Evolutionary conservation across 495 filamentous ascomycete genomes (phyloP).

Genomic region (Podospora appendiculata): DNA sequence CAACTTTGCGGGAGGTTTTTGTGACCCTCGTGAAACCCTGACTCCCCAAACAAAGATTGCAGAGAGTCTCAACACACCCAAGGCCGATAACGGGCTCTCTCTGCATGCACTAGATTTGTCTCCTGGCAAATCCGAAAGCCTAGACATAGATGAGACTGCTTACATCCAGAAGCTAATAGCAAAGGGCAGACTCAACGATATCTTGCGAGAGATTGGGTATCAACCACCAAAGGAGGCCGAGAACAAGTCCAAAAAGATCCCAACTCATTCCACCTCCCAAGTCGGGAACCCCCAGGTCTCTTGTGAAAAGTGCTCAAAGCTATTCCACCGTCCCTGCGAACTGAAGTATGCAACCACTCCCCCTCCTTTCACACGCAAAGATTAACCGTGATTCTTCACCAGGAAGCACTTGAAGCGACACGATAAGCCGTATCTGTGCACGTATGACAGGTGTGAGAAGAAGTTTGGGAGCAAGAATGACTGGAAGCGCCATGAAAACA

Average conservation of each 20-base stretch:
- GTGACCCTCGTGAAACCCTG: not conserved
- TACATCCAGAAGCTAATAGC: slow-evolving; percentile 5
- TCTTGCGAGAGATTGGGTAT: slow-evolving; percentile 26
- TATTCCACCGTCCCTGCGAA: slow-evolving; percentile 54
- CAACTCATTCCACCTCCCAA: no score
- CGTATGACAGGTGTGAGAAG: slow-evolving; percentile 63
- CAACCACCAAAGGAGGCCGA: slow-evolving; percentile 15
- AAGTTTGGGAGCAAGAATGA: slow-evolving; percentile 89
- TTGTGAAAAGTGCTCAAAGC: slow-evolving; percentile 50
- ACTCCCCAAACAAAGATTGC: not conserved
- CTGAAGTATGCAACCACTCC: slow-evolving; percentile 51
- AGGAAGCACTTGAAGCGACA: slow-evolving; percentile 91
- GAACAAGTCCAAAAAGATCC: not conserved
- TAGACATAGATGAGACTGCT: slow-evolving; percentile 13
- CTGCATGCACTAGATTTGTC: not conserved
- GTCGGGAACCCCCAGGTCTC: not conserved
- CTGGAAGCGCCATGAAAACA: slow-evolving; percentile 94
- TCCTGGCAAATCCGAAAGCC: not conserved
- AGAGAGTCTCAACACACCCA: not conserved
- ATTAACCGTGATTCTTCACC: slow-evolving; percentile 1
- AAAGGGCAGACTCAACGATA: slow-evolving; percentile 12
- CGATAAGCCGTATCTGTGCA: slow-evolving; percentile 81
- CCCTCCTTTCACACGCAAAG: not conserved
- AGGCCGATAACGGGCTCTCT: not conserved
- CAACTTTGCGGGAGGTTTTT: not conserved